phyloP scores from a whole-genome alignment of 257 asterid species.

The Nicotiana undulata region DNA sequence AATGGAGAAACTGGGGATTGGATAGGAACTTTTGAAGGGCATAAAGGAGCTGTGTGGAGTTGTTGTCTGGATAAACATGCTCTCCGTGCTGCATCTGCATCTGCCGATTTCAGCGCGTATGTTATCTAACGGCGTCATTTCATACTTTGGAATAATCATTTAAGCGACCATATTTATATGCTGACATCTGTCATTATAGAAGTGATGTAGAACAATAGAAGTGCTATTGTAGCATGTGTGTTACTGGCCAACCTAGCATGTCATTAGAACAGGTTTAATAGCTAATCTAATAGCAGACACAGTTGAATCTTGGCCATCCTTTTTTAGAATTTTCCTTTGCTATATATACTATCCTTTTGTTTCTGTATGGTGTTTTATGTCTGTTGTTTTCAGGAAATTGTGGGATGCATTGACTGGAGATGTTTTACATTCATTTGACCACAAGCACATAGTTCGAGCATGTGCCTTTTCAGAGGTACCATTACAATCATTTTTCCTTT shows the following conservation, averaged over 20 bases:
- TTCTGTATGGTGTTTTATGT: conserved; percentile 4
- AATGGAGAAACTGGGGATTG: conserved; percentile 99
- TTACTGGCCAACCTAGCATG: neutral
- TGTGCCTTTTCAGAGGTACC: conserved; percentile 94
- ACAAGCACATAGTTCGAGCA: conserved; percentile 95
- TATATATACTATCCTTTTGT: neutral
- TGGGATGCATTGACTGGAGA: conserved; percentile 99
- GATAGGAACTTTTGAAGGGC: conserved; percentile 98
- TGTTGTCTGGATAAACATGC: conserved; percentile 86
- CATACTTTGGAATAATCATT: neutral
- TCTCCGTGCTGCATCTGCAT: conserved; percentile 89
- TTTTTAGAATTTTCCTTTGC: neutral
- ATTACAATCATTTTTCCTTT: neutral
- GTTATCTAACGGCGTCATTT: conserved; percentile 13
- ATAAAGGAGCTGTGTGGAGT: conserved; percentile 99
- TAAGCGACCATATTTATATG: neutral
- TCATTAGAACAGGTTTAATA: neutral
- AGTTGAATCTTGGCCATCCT: neutral
- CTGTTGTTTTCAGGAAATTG: conserved; percentile 60
- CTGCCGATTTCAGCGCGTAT: conserved; percentile 98
- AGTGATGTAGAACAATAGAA: neutral
- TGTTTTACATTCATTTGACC: conserved; percentile 87
- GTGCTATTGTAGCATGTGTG: neutral
- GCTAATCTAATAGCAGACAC: neutral
- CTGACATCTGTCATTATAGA: neutral